Evolutionary conservation across 441 rosid species (phyloP).

Genomic region (Raphanus hybrid): DNA sequence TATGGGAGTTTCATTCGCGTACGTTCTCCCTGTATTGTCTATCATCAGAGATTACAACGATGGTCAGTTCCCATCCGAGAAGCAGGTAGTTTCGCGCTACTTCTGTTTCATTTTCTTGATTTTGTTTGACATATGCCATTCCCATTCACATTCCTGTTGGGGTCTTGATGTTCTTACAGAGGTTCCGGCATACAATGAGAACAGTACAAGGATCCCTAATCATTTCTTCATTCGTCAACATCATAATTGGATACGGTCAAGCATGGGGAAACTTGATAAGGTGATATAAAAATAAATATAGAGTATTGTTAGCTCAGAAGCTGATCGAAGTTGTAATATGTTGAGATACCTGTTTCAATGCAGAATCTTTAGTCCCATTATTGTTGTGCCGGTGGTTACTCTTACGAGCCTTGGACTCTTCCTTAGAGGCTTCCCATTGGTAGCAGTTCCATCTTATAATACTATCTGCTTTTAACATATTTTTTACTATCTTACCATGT

Average conservation of each 20-base stretch:
- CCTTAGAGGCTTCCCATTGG: slow-evolving; percentile 86
- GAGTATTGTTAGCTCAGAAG: background rate
- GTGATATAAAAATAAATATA: slow-evolving; percentile 40
- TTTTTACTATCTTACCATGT: slow-evolving; percentile 19
- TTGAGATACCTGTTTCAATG: slow-evolving; percentile 21
- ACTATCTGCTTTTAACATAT: background rate
- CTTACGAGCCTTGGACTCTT: slow-evolving; percentile 85
- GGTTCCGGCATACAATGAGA: slow-evolving; percentile 73
- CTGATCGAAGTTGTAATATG: slow-evolving; percentile 5
- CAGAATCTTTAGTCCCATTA: slow-evolving; percentile 78
- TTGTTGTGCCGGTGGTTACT: slow-evolving; percentile 74
- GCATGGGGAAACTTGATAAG: slow-evolving; percentile 79
- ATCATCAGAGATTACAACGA: slow-evolving; percentile 70
- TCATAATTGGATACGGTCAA: slow-evolving; percentile 72
- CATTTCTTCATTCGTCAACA: slow-evolving; percentile 80
- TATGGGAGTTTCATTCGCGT: slow-evolving; percentile 89
- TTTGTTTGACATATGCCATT: background rate
- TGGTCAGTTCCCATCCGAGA: slow-evolving; percentile 54
- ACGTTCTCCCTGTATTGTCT: slow-evolving; percentile 70
- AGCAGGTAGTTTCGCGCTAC: slow-evolving; percentile 49
- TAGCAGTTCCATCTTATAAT: slow-evolving; percentile 42
- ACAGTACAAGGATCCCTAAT: slow-evolving; percentile 91
- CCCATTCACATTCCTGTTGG: background rate
- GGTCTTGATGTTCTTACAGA: slow-evolving; percentile 50
- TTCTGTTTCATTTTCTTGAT: background rate